Evolutionary conservation across 495 filamentous ascomycete genomes (phyloP).

Genomic region (Margaritispora aquatica): DNA sequence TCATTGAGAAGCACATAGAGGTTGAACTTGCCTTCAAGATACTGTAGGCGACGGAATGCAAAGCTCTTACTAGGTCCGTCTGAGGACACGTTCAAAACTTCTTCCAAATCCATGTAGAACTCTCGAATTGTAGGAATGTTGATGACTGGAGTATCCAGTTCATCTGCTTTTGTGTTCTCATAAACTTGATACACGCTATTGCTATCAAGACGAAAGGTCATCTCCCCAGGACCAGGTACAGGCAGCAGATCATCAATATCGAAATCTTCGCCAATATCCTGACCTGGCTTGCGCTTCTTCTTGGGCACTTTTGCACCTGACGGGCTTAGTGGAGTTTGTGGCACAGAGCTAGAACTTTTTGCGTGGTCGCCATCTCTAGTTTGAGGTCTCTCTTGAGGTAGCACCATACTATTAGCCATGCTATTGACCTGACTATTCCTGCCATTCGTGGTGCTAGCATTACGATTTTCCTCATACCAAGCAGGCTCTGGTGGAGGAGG

Average conservation of each 20-base stretch:
- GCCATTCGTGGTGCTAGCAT: constrained; percentile 30
- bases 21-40: constrained; percentile 94
- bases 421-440: constrained; percentile 40
- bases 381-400: constrained; percentile 25
- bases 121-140: constrained; percentile 83
- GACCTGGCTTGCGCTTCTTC: constrained; percentile 75
- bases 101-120: constrained; percentile 92
- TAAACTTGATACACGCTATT: constrained; percentile 90
- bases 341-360: constrained; percentile 4
- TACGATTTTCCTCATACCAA: constrained; percentile 62
- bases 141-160: constrained; percentile 60
- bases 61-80: constrained; percentile 97
- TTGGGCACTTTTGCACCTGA: constrained; percentile 26
- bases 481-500: constrained; percentile 84
- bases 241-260: constrained; percentile 69
- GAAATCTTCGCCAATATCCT: constrained; percentile 90
- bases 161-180: constrained; percentile 55
- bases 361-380: constrained; percentile 29
- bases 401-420: constrained; percentile 47
- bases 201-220: constrained; percentile 70
- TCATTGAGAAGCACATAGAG: constrained; percentile 88
- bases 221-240: constrained; percentile 60
- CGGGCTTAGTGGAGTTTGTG: constrained; percentile 17
- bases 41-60: constrained; percentile 88
- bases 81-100: constrained; percentile 74